A percentile compares a stretch with the other conserved stretches of the same genome.
These are phyloP conservation scores for Endotrypanum monterogeii DNA, from an alignment of 208 protist species.

Conservation along the genomic window DNA sequence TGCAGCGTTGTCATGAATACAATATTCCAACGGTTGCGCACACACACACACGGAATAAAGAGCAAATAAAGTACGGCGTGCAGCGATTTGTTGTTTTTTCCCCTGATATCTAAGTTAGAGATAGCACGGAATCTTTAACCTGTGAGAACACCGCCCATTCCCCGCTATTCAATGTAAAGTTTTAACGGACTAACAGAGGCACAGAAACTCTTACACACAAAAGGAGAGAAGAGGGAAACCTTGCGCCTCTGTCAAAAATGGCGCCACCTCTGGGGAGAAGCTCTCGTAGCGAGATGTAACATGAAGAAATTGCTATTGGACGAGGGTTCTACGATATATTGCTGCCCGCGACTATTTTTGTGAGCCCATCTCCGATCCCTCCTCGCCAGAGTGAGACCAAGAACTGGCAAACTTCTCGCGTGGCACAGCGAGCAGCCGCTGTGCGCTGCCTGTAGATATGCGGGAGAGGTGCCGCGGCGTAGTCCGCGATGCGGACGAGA, in stretches of 20 bases:
- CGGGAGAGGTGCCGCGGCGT: constrained; percentile 21
- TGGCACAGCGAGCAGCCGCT: constrained; percentile 17
- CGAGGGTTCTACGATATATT: not conserved
- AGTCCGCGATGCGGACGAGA: constrained; percentile 13
- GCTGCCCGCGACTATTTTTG: constrained; percentile 9
- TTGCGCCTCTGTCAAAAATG: not conserved
- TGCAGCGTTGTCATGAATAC: not conserved
- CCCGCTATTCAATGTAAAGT: not conserved
- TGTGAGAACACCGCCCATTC: not conserved
- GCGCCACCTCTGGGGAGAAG: not conserved
- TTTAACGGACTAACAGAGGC: too few relatives aligned
- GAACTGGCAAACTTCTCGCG: constrained; percentile 13
- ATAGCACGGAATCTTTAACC: not conserved
- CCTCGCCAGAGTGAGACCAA: constrained; percentile 13
- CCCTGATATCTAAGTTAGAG: not conserved
- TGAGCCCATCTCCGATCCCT: constrained; percentile 19
- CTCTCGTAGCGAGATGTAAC: not conserved
- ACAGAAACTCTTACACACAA: too few relatives aligned
- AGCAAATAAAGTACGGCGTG: too few relatives aligned
- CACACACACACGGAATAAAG: not conserved
- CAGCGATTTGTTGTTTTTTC: not conserved
- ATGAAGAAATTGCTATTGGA: not conserved
- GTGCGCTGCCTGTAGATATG: constrained; percentile 22
- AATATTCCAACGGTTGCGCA: not conserved
- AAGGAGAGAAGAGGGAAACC: not conserved